These are phyloP conservation scores for Pleurostoma richardsiae DNA, from an alignment of 2,329 filamentous ascomycete species.

Conservation along the genomic window DNA sequence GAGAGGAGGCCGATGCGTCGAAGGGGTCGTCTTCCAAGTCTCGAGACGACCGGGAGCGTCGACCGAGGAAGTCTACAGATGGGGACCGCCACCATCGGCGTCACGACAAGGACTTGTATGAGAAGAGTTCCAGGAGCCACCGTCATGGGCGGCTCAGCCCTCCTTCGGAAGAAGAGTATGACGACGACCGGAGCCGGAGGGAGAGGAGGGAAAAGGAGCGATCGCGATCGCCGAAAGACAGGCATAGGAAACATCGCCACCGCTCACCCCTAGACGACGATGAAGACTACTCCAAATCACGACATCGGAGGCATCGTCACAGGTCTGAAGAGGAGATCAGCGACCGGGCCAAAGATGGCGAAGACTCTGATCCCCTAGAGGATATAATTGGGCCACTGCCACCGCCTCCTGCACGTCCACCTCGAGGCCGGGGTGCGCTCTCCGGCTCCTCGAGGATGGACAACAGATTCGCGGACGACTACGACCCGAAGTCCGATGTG, in stretches of 20 bases:
- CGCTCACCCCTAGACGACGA: conserved; percentile 3
- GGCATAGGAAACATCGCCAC: conserved; percentile 7
- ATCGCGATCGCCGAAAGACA: conserved; percentile 6
- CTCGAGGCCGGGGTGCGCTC: conserved; percentile 68
- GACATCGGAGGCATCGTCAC: too few species aligned
- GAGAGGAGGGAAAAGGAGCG: conserved; percentile 5
- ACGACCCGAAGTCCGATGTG: conserved; percentile 54
- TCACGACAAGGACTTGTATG: conserved; percentile 11
- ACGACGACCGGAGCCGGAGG: not conserved
- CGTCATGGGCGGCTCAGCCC: conserved; percentile 21
- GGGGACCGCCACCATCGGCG: conserved; percentile 13
- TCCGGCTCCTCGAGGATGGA: conserved; percentile 66
- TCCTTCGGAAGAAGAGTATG: conserved; percentile 6
- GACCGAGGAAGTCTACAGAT: conserved; percentile 7
- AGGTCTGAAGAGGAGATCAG: not conserved
- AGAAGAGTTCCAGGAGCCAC: conserved; percentile 17
- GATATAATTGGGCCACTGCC: conserved; percentile 73
- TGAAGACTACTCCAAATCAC: too few species aligned
- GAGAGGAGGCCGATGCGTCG: conserved; percentile 1
- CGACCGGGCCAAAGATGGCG: conserved; percentile 16
- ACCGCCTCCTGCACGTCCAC: conserved; percentile 36
- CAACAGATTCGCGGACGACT: conserved; percentile 66
- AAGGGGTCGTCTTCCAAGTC: not conserved
- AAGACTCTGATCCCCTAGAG: conserved; percentile 69
- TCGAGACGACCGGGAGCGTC: not conserved